Evolutionary conservation across 371 early-diverging fungal species (phyloP).

Genomic region (Smittium culicis): DNA sequence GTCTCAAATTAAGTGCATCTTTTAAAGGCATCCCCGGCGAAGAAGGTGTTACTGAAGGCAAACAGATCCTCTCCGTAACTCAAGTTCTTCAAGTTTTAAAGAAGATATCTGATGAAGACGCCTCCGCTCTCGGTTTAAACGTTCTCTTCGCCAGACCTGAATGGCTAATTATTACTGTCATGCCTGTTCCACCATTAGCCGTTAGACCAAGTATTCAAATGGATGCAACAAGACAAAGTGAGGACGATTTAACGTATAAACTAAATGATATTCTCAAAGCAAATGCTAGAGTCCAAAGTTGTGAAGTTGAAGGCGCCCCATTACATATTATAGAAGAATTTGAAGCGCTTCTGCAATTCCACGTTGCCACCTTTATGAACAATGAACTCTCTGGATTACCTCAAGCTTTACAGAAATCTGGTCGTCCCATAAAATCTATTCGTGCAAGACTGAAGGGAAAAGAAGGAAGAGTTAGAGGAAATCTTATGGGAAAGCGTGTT

Average conservation of each 20-base stretch:
- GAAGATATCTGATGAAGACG: conserved; percentile 84
- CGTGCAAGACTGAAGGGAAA: conserved; percentile 98
- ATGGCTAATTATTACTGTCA: conserved; percentile 92
- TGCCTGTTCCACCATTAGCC: conserved; percentile 97
- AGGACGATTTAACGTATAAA: conserved; percentile 98
- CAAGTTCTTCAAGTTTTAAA: conserved; percentile 80
- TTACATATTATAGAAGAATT: conserved; percentile 91
- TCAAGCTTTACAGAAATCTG: conserved; percentile 89
- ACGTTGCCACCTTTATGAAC: conserved; percentile 98
- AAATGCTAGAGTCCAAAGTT: conserved; percentile 75
- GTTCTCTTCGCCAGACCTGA: conserved; percentile 93
- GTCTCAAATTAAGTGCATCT: conserved; percentile 67
- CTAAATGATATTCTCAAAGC: conserved; percentile 95
- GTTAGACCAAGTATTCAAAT: conserved; percentile 98
- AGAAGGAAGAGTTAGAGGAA: conserved; percentile 98
- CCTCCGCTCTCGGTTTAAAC: conserved; percentile 80
- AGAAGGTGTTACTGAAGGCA: conserved; percentile 40
- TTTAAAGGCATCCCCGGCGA: conserved; percentile 45
- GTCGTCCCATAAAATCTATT: conserved; percentile 95
- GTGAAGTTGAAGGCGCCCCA: conserved; percentile 94
- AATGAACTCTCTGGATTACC: conserved; percentile 98
- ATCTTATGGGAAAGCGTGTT: conserved; percentile 99
- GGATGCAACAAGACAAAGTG: conserved; percentile 84
- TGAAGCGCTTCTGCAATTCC: conserved; percentile 93
- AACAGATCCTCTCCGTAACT: conserved; percentile 62